Conservation (phyloP, 2,329 filamentous ascomycete species). For the Orbilia blumenaviensis region DNA sequence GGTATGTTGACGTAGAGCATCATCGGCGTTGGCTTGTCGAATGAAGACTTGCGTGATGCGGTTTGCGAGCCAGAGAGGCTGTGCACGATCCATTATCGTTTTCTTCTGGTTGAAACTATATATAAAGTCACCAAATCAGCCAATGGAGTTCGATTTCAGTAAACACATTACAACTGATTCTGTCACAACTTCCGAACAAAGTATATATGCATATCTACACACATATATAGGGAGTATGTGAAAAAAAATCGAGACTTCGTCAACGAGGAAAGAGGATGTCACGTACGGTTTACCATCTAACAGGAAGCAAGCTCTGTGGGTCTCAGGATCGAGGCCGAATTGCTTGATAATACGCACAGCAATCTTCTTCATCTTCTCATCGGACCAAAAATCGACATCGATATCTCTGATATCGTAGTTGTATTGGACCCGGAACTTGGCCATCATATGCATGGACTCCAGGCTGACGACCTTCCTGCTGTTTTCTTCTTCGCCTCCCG, state of each 20-base stretch:
- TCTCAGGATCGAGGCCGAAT: background rate
- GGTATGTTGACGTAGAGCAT: background rate
- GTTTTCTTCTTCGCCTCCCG: background rate
- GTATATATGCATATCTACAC: background rate
- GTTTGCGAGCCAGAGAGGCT: background rate
- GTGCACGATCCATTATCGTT: background rate
- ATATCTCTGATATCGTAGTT: background rate
- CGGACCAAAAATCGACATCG: conserved; percentile 13
- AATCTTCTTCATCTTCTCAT: conserved; percentile 21
- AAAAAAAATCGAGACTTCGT: too few relatives aligned
- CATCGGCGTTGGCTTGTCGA: background rate
- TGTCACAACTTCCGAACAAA: too few relatives aligned
- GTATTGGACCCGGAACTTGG: conserved; percentile 1
- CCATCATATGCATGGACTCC: background rate
- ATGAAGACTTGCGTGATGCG: conserved; percentile 7
- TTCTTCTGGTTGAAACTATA: conserved; percentile 1
- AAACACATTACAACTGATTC: too few relatives aligned
- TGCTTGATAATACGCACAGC: background rate
- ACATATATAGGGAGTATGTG: too few relatives aligned
- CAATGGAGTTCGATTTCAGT: background rate
- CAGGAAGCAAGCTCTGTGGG: background rate
- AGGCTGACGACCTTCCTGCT: too few relatives aligned
- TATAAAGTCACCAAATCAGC: background rate
- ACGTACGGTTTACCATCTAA: conserved; percentile 29
- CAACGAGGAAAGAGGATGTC: too few relatives aligned